phyloP scores from a whole-genome alignment of 2,329 filamentous ascomycete species.

The Nectriaceae sp. region DNA sequence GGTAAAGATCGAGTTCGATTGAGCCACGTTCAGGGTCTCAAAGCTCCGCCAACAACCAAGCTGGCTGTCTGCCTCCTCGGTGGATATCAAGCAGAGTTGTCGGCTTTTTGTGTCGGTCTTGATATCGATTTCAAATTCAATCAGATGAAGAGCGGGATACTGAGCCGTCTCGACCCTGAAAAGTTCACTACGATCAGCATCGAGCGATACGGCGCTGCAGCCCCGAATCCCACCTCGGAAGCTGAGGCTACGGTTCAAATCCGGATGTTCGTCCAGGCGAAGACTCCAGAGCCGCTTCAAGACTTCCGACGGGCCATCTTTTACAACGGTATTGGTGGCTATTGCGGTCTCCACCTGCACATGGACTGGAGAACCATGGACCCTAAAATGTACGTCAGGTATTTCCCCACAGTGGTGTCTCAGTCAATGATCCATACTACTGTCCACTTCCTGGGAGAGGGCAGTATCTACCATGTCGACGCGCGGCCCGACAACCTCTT shows the following conservation, averaged over 20 bases:
- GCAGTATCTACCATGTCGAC: too few species aligned
- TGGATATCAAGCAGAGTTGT: slow-evolving; percentile 40
- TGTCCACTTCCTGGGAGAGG: background rate
- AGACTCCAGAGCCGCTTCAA: slow-evolving; percentile 18
- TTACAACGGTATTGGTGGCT: slow-evolving; percentile 35
- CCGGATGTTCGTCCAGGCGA: slow-evolving; percentile 42
- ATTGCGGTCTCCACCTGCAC: slow-evolving; percentile 33
- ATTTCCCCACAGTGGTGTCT: background rate
- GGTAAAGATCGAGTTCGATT: slow-evolving; percentile 20
- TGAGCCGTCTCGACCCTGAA: slow-evolving; percentile 19
- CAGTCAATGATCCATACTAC: background rate
- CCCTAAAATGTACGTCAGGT: background rate
- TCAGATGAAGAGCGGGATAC: slow-evolving; percentile 27
- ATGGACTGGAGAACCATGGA: slow-evolving; percentile 30
- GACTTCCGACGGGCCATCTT: slow-evolving; percentile 25
- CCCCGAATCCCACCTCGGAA: slow-evolving; percentile 32
- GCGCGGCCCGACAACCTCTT: too few species aligned
- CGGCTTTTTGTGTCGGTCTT: slow-evolving; percentile 21
- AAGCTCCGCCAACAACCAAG: slow-evolving; percentile 42
- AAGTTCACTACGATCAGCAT: slow-evolving; percentile 25
- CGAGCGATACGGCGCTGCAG: slow-evolving; percentile 29
- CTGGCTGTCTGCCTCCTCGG: slow-evolving; percentile 39
- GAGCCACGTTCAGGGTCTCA: slow-evolving; percentile 38
- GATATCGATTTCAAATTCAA: slow-evolving; percentile 31
- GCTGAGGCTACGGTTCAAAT: slow-evolving; percentile 42